These are phyloP conservation scores for Penicillium salamii DNA, from an alignment of 495 filamentous ascomycete species.

Conservation along the genomic window DNA sequence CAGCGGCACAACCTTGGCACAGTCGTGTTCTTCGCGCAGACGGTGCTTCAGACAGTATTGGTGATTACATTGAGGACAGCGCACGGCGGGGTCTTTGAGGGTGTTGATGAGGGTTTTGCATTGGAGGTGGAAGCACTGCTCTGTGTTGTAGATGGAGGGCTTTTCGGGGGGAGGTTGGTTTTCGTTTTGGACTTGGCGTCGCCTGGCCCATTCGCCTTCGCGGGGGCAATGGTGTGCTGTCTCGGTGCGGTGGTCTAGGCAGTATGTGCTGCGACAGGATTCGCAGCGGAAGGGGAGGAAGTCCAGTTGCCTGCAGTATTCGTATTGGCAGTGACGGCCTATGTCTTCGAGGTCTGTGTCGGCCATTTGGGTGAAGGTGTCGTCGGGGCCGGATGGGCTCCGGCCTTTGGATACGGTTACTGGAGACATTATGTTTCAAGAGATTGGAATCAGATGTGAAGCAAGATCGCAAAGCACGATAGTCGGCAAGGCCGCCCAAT, in stretches of 20 bases:
- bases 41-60: constrained; percentile 93
- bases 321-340: constrained; percentile 86
- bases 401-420: constrained; percentile 28
- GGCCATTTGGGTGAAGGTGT: constrained; percentile 54
- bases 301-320: constrained; percentile 90
- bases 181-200: constrained; percentile 41
- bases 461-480: not conserved
- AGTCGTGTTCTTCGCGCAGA: constrained; percentile 83
- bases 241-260: constrained; percentile 92
- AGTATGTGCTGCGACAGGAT: constrained; percentile 82
- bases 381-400: constrained; percentile 4
- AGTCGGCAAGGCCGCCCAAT: constrained; percentile 2
- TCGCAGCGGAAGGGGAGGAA: constrained; percentile 96
- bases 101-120: constrained; percentile 91
- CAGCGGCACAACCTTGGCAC: constrained; percentile 64
- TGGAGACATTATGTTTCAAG: constrained; percentile 23
- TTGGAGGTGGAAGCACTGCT: constrained; percentile 66
- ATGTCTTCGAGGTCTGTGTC: constrained; percentile 75
- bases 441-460: not conserved
- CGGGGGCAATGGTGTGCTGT: constrained; percentile 75
- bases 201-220: constrained; percentile 82
- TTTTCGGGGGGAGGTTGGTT: constrained; percentile 35
- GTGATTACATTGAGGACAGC: constrained; percentile 75
- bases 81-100: constrained; percentile 69
- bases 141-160: constrained; percentile 59